Evolutionary conservation across 306 rosid genomes (phyloP).

Genomic region (Carpinus viminea): DNA sequence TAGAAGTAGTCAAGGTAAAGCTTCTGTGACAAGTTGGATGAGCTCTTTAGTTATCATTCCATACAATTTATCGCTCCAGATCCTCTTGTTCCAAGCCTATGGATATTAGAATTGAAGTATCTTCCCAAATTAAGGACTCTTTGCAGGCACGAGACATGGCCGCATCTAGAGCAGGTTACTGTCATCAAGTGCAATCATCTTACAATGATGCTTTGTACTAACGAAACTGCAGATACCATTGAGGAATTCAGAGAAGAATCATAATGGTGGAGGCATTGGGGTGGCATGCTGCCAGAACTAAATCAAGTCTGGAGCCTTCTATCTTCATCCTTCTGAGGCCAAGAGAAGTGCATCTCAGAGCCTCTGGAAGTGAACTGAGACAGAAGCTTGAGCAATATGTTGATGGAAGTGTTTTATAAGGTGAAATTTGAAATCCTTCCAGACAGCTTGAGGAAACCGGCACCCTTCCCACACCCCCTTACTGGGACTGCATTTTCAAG

Average conservation of each 20-base stretch:
- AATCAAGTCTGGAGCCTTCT: slow-evolving; percentile 2
- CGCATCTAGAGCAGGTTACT: neutral
- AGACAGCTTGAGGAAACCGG: no score
- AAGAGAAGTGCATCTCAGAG: no score
- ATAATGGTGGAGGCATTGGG: neutral
- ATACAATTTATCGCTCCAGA: neutral
- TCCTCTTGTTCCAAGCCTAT: slow-evolving; percentile 10
- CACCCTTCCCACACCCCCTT: no score
- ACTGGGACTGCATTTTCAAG: no score
- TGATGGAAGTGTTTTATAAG: no score
- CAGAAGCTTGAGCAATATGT: no score
- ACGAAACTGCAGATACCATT: no score
- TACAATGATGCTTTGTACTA: neutral
- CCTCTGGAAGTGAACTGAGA: no score
- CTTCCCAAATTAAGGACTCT: slow-evolving; percentile 20
- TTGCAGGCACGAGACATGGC: neutral
- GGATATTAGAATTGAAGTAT: neutral
- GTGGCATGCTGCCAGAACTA: slow-evolving; percentile 1
- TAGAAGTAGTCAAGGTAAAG: slow-evolving; percentile 11
- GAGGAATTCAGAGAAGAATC: no score
- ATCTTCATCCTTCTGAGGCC: neutral
- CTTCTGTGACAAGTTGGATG: neutral
- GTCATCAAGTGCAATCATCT: neutral
- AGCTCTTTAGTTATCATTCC: slow-evolving; percentile 11
- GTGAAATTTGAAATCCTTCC: no score